phyloP scores from a whole-genome alignment of 2,329 filamentous ascomycete species.

The Bipolaris cookei region DNA sequence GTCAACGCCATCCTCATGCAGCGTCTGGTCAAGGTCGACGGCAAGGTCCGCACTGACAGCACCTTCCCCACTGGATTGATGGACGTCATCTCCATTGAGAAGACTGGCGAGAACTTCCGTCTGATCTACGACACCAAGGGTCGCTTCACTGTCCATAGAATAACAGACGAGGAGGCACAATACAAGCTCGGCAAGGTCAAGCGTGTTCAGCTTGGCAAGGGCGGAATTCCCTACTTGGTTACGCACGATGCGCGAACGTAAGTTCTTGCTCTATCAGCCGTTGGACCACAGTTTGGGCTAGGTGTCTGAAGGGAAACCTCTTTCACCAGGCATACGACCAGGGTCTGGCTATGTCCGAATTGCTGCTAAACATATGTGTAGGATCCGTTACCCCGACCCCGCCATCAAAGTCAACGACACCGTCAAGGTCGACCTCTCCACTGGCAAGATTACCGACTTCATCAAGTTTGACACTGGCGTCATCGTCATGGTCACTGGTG shows the following conservation, averaged over 20 bases:
- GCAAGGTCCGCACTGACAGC: constrained; percentile 98
- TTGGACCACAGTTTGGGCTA: constrained; percentile 69
- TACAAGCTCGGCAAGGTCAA: constrained; percentile 99
- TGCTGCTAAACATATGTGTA: constrained; percentile 58
- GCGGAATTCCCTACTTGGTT: constrained; percentile 99
- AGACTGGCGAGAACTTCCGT: constrained; percentile 99
- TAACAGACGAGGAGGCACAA: constrained; percentile 97
- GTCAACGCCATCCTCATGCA: constrained; percentile 98
- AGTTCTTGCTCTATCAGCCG: constrained; percentile 99
- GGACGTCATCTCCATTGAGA: constrained; percentile 99
- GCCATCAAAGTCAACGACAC: constrained; percentile 99
- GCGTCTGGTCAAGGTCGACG: constrained; percentile 99
- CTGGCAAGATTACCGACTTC: constrained; percentile 97
- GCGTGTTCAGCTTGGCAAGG: constrained; percentile 98
- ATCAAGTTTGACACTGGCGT: constrained; percentile 99
- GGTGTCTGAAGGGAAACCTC: constrained; percentile 43
- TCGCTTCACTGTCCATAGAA: constrained; percentile 99
- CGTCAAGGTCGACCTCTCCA: constrained; percentile 96
- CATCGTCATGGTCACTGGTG: constrained; percentile 98
- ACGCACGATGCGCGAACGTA: constrained; percentile 99
- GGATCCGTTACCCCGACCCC: constrained; percentile 99
- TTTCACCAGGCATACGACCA: constrained; percentile 98
- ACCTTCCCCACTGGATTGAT: constrained; percentile 99
- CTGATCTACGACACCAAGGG: constrained; percentile 99
- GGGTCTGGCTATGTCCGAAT: constrained; percentile 74